Evolutionary conservation across 2,329 filamentous ascomycete genomes (phyloP), one percentile per base, ranked within the genome.

Genomic region (Fusarium torulosum): DNA sequence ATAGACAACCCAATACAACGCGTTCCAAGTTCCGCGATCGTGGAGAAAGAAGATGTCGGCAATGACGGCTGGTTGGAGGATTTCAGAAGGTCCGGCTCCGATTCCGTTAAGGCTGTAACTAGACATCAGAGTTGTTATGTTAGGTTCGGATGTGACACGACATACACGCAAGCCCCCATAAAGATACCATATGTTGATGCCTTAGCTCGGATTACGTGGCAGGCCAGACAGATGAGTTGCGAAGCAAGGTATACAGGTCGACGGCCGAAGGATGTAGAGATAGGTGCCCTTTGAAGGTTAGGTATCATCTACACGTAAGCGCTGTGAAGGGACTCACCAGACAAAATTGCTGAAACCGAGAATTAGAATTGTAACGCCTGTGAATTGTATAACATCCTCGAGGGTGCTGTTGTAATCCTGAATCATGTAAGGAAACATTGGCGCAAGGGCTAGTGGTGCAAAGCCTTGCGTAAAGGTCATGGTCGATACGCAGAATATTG

Each of bases 41-140:
- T 67, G 63, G 4, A 67, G 65, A 43, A 67, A 67, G 40, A 60
- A 67, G 14, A 67, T 67, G 8, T 67, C 65, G n/a, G 63, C 63
- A 10, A 67, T 67, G 51, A 67, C 41, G 29, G 49, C 53, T 6
- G 65, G 65, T 46, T 67, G 65, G 5, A 67, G 38, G 3, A 51
- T 67, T 14, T 67, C 65, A 3, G 49, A 49, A 8, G 63, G 65
- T 1, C 65, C 63, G 7, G 65, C 59, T 1, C 65, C 65, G 1
- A 67, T 55, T 15, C 65, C 65, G 9, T 53, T 58, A 3, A 58
- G 40, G 0, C 55, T 58, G 3, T 0, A 10, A 4, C 27, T 13
- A 13, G 6, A 11, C 20, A n/a, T 55, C 4, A 45, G 25, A 5
- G 3, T 29, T 29, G 10, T 0, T 1, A 17, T 1, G 3, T 0